Conservation (phyloP, 805 yeast species). For the Kurtzmaniella fragi region DNA sequence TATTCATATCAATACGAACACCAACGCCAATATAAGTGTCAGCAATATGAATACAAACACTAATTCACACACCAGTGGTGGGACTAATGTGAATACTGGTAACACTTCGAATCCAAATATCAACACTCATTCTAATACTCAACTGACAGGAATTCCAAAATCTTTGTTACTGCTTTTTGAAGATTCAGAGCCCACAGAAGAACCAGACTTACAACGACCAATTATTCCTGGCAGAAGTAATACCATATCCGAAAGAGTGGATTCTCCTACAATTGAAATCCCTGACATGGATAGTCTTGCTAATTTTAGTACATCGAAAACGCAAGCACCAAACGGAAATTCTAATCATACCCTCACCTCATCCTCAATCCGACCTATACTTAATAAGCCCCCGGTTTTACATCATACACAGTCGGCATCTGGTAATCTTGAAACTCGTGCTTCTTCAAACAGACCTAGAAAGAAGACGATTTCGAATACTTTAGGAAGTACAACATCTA, state of each 20-base stretch:
- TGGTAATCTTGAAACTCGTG: conserved; percentile 29
- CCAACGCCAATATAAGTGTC: conserved; percentile 14
- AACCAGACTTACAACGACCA: conserved; percentile 8
- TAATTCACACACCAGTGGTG: conserved; percentile 5
- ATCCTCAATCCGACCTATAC: conserved; percentile 13
- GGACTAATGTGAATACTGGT: not conserved
- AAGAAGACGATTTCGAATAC: conserved; percentile 37
- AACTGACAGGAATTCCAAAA: conserved; percentile 58
- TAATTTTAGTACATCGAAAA: conserved; percentile 13
- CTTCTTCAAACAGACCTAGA: conserved; percentile 24
- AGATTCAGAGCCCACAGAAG: conserved; percentile 21
- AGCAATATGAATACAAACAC: conserved; percentile 9
- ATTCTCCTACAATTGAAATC: conserved; percentile 63
- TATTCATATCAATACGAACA: conserved; percentile 10
- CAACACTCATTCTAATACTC: not conserved
- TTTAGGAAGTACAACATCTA: conserved; percentile 13
- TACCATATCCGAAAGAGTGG: conserved; percentile 27
- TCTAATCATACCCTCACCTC: conserved; percentile 3
- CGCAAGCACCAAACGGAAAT: not conserved
- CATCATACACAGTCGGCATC: conserved; percentile 42
- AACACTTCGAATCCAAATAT: not conserved
- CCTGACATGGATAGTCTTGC: conserved; percentile 55
- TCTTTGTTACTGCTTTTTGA: conserved; percentile 70
- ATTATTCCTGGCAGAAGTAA: conserved; percentile 3
- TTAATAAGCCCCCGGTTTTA: conserved; percentile 39